Base-by-base conservation (phyloP, 257 asterid species). In the Solanum tarapatanum region DNA sequence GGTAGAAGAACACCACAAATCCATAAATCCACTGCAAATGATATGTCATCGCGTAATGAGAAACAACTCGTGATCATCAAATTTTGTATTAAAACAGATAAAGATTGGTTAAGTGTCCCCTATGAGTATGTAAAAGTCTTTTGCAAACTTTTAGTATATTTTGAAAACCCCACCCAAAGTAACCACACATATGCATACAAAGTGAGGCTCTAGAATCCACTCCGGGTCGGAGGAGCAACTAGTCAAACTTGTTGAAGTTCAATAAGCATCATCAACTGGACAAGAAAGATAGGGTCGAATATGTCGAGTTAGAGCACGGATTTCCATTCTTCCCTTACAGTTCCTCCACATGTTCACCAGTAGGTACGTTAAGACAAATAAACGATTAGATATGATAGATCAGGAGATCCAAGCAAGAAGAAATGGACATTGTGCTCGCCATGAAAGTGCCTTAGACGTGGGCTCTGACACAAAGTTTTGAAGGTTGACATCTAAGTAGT, bases 1-100 rank as follows among this genome's bases (percentile, higher is more conserved):
- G 99, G 93, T 69, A 97, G 94, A 97, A 97, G 93, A 97, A 97
- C 62, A 95, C 94, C 68, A 94, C 16, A 87, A 97, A 94, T 11
- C 99, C 99, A 64, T 90, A 96, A 36, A 96, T 32, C 99, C 99
- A 97, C 99, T 97, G 98, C 92, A 89, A 72, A 84, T 73, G 10
- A 85, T 19, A 36, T 39, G 87, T 16, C 87, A 84, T 5, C 80
- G 7, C 11, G 64, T n/a, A 16, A 37, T 66, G 77, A 84, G 60
- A 66, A 39, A 66, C 17, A 36, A 41, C 14, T 64, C 60, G 36
- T 64, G 14, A n/a, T 62, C 87, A 84, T 66, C 37, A 84, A 60
- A 23, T 21, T 60, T 60, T 10, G 19, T 58, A 35, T 32, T 3
- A 60, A 58, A 58, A 16, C 48, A 60, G 36, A 60, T 21, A 32